phyloP scores from a whole-genome alignment of 805 yeast species.

The Wickerhamiella galacta region DNA sequence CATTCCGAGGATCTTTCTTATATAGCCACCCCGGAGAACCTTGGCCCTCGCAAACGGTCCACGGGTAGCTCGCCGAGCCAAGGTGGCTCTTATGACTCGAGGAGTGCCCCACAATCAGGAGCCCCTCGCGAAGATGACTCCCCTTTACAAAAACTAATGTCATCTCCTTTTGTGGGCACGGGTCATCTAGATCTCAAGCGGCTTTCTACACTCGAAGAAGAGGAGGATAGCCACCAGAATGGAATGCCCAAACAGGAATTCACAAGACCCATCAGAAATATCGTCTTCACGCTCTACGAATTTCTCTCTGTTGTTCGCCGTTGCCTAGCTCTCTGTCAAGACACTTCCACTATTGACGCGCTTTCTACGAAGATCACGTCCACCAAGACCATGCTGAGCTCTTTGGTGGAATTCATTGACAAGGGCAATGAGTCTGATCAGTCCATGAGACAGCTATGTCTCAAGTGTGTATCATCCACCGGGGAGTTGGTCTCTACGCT shows the following conservation, averaged over 20 bases:
- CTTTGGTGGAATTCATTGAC: background rate
- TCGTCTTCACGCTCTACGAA: slow-evolving; percentile 46
- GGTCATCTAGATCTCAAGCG: background rate
- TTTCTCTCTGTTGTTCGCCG: slow-evolving; percentile 43
- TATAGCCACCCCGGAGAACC: too few species aligned
- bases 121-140: too few species aligned
- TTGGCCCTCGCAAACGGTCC: too few species aligned
- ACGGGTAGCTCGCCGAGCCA: too few species aligned
- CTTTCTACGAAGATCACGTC: background rate
- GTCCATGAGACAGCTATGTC: background rate
- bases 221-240: background rate
- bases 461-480: background rate
- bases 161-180: background rate
- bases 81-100: too few species aligned
- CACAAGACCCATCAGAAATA: slow-evolving; percentile 26
- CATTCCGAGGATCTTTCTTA: too few species aligned
- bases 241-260: background rate
- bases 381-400: background rate
- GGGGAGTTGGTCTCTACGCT: slow-evolving; percentile 1
- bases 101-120: too few species aligned
- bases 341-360: slow-evolving; percentile 32
- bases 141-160: background rate
- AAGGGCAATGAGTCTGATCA: background rate
- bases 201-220: slow-evolving; percentile 2
- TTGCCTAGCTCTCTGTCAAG: slow-evolving; percentile 26